Conservation (phyloP, 2,329 filamentous ascomycete genomes). For the Calcarisporium arbuscula region DNA sequence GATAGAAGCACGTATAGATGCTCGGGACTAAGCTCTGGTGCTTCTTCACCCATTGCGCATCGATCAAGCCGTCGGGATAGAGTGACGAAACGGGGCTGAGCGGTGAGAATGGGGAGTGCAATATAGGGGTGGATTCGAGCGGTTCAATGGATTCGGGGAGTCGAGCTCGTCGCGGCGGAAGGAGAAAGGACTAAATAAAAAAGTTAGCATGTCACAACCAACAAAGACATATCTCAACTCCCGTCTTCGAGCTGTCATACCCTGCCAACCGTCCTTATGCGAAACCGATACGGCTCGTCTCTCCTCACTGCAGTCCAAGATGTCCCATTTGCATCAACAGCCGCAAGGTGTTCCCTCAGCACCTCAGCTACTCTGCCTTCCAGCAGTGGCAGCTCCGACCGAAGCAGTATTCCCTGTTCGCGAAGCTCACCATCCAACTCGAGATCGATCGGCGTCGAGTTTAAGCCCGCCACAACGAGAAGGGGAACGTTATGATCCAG, state of each 20-base stretch:
- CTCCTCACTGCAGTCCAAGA: slow-evolving; percentile 61
- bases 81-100: slow-evolving; percentile 75
- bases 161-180: slow-evolving; percentile 51
- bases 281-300: slow-evolving; percentile 53
- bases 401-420: slow-evolving; percentile 54
- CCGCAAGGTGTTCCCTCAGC: slow-evolving; percentile 59
- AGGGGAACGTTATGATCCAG: slow-evolving; percentile 83
- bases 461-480: slow-evolving; percentile 73
- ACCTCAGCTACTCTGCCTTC: slow-evolving; percentile 58
- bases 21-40: slow-evolving; percentile 81
- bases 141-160: slow-evolving; percentile 45
- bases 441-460: slow-evolving; percentile 32
- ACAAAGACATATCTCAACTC: not conserved
- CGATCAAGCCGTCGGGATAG: slow-evolving; percentile 85
- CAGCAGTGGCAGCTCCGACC: slow-evolving; percentile 64
- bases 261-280: slow-evolving; percentile 69
- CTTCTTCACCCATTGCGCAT: slow-evolving; percentile 77
- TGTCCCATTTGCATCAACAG: slow-evolving; percentile 55
- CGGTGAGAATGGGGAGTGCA: slow-evolving; percentile 90
- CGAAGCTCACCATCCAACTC: slow-evolving; percentile 45
- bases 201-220: slow-evolving; percentile 17
- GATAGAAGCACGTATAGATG: slow-evolving; percentile 74
- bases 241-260: slow-evolving; percentile 45
- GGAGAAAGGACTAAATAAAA: slow-evolving; percentile 41
- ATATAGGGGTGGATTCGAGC: slow-evolving; percentile 42